phyloP scores from a whole-genome alignment of 176 grass and related monocot genomes.

The Avena insularis region DNA sequence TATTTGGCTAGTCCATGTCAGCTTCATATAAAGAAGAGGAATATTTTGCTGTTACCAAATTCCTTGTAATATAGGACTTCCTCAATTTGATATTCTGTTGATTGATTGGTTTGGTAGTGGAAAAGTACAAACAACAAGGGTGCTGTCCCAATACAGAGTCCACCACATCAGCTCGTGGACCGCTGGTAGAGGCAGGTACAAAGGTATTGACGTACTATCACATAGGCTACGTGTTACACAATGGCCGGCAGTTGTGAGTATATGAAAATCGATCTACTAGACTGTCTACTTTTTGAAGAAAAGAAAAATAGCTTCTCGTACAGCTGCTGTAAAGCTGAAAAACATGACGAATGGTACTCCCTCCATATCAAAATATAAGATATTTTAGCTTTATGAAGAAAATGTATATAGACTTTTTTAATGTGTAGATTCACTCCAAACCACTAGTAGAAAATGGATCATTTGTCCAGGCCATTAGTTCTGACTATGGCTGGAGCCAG shows the following conservation, averaged over 20 bases:
- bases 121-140: not conserved
- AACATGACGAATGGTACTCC: not conserved
- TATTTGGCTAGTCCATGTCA: not conserved
- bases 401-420: too few relatives aligned
- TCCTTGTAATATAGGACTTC: not conserved
- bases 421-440: too few relatives aligned
- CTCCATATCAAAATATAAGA: too few relatives aligned
- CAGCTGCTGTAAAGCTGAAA: too few relatives aligned
- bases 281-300: not conserved
- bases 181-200: not conserved
- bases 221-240: not conserved
- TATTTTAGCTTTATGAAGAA: too few relatives aligned
- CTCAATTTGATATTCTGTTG: not conserved
- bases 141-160: not conserved
- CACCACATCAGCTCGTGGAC: constrained; percentile 5
- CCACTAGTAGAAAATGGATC: too few relatives aligned
- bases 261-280: not conserved
- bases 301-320: too few relatives aligned
- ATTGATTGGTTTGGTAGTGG: not conserved
- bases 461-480: too few relatives aligned
- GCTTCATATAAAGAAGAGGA: constrained; percentile 18
- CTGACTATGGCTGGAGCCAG: too few relatives aligned
- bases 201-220: too few relatives aligned
- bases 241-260: not conserved
- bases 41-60: not conserved